Base-by-base conservation (phyloP, 1,284 basidiomycete genomes). In the Lignosus rhinocerotis region DNA sequence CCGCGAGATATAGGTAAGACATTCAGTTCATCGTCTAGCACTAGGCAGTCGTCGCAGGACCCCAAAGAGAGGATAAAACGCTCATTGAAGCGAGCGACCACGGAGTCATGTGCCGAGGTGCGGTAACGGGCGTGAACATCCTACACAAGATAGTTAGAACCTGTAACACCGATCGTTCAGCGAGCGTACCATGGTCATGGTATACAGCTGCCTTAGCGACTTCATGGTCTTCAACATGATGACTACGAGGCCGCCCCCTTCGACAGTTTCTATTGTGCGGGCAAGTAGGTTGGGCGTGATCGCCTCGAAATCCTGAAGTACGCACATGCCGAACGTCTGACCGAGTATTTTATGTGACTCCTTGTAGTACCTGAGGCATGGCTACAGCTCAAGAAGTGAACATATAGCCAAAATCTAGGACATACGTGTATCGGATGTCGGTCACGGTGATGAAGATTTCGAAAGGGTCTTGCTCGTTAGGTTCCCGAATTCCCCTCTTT, bases 361-460 rank as follows among this genome's bases (percentile, higher is more conserved):
- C 73, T 96, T 97, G 80, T 97, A 92, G 76, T 92, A 90, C 47
- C 84, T 86, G 62, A 10, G 6, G 5, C 5, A 5, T 10, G 31
- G 8, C 32, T 11, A 33, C 19, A 33, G 57, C n/a, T 59, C 46
- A 19, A 6, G 11, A n/a, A 42, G n/a, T 33, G 41, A 9, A 19
- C 9, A 30, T 21, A 10, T 11, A 41, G 16, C 19, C 21, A 53
- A 31, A 33, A 33, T 31, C 10, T 3, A 38, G 16, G 49, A 32
- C 88, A 70, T 71, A 93, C 84, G 91, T 93, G 80, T 99, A 99
- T 62, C 96, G 89, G 59, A 99, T 98, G 73, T 99, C 96, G 8
- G 97, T 99, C n/a, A 98, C 94, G 3, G 93, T 92, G 25, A 99
- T 90, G 70, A 99, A 99, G 55, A 99, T 92, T 78, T 99, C 97